Evolutionary conservation across 139 green algal genomes (phyloP), one percentile per base, ranked within the genome.

Genomic region (Zygnema circumcarinatum): DNA sequence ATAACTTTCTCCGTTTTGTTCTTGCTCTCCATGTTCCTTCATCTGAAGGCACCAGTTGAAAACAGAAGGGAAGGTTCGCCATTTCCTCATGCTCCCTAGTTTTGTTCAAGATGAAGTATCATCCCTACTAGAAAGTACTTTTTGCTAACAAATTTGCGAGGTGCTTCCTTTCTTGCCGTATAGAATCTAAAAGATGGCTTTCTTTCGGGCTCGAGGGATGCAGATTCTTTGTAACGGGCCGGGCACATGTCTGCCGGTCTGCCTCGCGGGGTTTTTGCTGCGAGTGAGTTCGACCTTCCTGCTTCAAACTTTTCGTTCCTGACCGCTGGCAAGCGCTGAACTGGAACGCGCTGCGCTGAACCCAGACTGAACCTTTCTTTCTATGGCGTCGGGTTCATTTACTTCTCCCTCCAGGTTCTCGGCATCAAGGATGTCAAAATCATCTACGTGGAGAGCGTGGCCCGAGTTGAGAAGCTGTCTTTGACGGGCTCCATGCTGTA

Each of bases 361-460:
- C n/a, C n/a, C n/a, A n/a, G n/a, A n/a, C n/a, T n/a, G n/a, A n/a
- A n/a, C n/a, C n/a, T n/a, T n/a, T n/a, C n/a, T n/a, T n/a, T n/a
- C n/a, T n/a, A n/a, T n/a, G n/a, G n/a, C n/a, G n/a, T n/a, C n/a
- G n/a, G n/a, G n/a, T n/a, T n/a, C n/a, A n/a, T n/a, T n/a, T 62
- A 62, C 47, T 62, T 62, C n/a, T 42, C 22, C 36, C 1, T 11
- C 42, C 53, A 86, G 80, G 86, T 90, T 11, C 22, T 81, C 16
- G 86, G 86, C 1, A 21, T 88, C 39, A 31, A 76, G 29, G 31
- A 16, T 11, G 79, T 56, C 3, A 93, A 29, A 16, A 41, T 92
- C 22, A 40, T 92, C 29, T 92, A 87, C 90, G 89, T 92, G 39
- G 89, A 92, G 42, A 92, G 89, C 84, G 82, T 92, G 21, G 79